Evolutionary conservation across 345 rosid genomes (phyloP).

Genomic region (Eucalyptus regnans): DNA sequence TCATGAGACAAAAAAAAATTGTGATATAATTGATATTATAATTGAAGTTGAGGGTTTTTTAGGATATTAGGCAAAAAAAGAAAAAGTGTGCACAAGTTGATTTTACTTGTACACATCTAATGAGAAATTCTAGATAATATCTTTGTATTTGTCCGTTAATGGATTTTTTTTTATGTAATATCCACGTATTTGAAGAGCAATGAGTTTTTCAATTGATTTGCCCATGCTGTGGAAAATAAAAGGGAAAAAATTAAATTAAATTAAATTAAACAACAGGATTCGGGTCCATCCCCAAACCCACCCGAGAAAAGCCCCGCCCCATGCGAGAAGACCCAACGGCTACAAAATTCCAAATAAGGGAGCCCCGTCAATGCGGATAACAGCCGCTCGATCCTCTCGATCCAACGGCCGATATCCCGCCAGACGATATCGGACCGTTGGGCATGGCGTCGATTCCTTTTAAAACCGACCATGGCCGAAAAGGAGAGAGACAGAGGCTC

Average conservation of each 20-base stretch:
- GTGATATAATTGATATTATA: accelerated
- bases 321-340: constrained; percentile 11
- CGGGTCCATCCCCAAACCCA: neutral
- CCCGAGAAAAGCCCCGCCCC: neutral
- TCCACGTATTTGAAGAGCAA: neutral
- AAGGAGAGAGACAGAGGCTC: neutral
- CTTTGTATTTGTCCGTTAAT: neutral
- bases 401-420: constrained; percentile 9
- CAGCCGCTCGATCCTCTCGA: constrained; percentile 8
- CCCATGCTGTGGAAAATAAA: neutral
- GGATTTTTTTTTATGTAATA: neutral
- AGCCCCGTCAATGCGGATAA: neutral
- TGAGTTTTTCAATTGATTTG: neutral
- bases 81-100: neutral
- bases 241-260: neutral
- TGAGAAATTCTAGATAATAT: neutral
- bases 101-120: neutral
- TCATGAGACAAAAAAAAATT: too few species aligned
- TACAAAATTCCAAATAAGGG: constrained; percentile 16
- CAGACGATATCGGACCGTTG: constrained; percentile 25
- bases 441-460: neutral
- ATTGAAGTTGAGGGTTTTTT: neutral
- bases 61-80: accelerated
- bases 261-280: neutral
- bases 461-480: neutral